These are phyloP conservation scores for Monosiga brevicollis DNA, from an alignment of 78 protist species.

Conservation along the genomic window DNA sequence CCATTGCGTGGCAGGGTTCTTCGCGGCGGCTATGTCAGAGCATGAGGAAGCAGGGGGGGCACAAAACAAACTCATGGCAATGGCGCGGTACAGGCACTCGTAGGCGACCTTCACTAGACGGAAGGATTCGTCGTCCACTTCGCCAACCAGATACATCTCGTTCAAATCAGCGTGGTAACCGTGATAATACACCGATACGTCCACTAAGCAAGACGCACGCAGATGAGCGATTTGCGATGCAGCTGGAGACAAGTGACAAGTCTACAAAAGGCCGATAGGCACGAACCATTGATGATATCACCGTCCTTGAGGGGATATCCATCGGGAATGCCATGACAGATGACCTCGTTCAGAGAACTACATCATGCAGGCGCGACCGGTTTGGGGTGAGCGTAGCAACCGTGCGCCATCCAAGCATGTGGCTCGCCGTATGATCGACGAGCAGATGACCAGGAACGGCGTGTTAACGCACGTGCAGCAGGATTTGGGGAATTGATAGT, in stretches of 20 bases:
- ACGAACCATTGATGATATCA: constrained; percentile 12
- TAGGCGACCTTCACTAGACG: constrained; percentile 19
- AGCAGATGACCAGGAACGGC: not conserved
- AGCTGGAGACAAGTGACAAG: not conserved
- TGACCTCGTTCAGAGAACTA: constrained; percentile 76
- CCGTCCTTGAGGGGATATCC: constrained; percentile 63
- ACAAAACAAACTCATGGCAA: not conserved
- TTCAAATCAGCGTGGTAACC: constrained; percentile 90
- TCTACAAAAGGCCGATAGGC: not conserved
- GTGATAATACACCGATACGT: constrained; percentile 71
- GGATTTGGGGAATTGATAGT: constrained; percentile 78
- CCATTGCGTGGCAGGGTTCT: no score
- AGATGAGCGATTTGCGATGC: not conserved
- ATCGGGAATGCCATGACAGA: constrained; percentile 98
- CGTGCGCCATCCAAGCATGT: not conserved
- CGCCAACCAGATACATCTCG: constrained; percentile 83
- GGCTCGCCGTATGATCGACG: not conserved
- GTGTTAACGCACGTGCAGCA: constrained; percentile 58
- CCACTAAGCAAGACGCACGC: constrained; percentile 31
- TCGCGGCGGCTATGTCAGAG: no score
- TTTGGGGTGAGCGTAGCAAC: not conserved
- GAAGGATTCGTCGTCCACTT: constrained; percentile 37
- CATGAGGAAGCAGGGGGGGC: constrained; percentile 3
- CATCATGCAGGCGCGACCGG: not conserved
- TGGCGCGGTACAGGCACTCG: constrained; percentile 46